phyloP scores from a whole-genome alignment of 768 basidiomycete genomes.

The Paxillus rubicundulus region DNA sequence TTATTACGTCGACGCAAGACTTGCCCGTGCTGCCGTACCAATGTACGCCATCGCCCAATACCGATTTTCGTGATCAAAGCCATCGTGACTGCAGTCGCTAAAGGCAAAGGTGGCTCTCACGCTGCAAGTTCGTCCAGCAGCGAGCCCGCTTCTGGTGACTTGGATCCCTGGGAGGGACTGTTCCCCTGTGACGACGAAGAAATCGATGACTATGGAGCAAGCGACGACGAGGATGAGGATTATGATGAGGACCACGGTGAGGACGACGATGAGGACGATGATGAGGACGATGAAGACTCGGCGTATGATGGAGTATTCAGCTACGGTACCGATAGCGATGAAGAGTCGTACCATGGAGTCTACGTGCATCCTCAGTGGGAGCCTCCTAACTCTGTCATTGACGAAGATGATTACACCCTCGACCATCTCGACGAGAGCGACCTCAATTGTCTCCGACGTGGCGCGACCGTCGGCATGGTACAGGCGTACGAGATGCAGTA shows the following conservation, averaged over 20 bases:
- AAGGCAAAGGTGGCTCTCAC: conserved; percentile 34
- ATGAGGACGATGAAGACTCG: conserved; percentile 32
- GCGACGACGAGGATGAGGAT: conserved; percentile 22
- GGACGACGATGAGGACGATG: conserved; percentile 23
- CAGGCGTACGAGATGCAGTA: conserved; percentile 55
- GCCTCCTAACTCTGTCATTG: conserved; percentile 45
- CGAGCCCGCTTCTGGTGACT: conserved; percentile 37
- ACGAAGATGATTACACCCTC: conserved; percentile 34
- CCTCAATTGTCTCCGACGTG: conserved; percentile 51
- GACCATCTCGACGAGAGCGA: conserved; percentile 35
- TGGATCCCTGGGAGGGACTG: conserved; percentile 71
- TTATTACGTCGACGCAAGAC: conserved; percentile 61
- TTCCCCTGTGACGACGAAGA: conserved; percentile 50
- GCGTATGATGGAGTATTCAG: conserved; percentile 35
- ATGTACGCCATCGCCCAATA: conserved; percentile 55
- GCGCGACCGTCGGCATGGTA: conserved; percentile 59
- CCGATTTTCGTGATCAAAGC: conserved; percentile 70
- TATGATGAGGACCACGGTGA: conserved; percentile 28
- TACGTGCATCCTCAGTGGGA: conserved; percentile 56
- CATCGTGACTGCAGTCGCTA: conserved; percentile 48
- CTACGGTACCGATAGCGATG: conserved; percentile 34
- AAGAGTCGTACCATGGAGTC: conserved; percentile 36
- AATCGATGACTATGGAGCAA: conserved; percentile 34
- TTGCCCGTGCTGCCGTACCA: conserved; percentile 69
- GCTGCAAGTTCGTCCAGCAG: conserved; percentile 18